Conservation (phyloP, 176 grass and related monocot genomes). For the Oryza officinalis region DNA sequence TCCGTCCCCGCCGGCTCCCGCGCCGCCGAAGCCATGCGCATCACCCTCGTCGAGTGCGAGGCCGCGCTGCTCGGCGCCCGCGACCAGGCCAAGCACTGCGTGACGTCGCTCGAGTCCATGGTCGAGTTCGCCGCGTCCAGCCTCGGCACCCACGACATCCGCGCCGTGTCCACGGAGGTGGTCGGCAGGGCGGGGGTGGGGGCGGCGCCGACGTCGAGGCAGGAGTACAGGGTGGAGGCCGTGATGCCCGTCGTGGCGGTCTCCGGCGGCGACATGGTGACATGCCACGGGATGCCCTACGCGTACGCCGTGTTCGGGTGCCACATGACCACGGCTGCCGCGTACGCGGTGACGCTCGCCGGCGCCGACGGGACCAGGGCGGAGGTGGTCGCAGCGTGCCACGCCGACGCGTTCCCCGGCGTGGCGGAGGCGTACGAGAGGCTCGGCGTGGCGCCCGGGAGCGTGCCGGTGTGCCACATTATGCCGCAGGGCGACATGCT, state of each 20-base stretch:
- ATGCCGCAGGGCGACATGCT: slow-evolving; percentile 43
- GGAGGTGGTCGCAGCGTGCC: slow-evolving; percentile 47
- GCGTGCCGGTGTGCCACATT: slow-evolving; percentile 56
- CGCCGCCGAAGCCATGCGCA: slow-evolving; percentile 19
- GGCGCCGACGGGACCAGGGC: slow-evolving; percentile 28
- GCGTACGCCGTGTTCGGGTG: slow-evolving; percentile 48
- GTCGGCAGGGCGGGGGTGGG: background rate
- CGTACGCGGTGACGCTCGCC: slow-evolving; percentile 32
- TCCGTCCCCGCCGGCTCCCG: slow-evolving; percentile 22
- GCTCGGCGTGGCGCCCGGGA: slow-evolving; percentile 38
- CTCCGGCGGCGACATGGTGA: slow-evolving; percentile 25
- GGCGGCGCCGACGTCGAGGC: slow-evolving; percentile 3
- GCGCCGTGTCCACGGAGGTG: slow-evolving; percentile 24
- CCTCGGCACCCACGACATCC: slow-evolving; percentile 33
- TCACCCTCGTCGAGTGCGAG: slow-evolving; percentile 50
- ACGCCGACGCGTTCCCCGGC: slow-evolving; percentile 41
- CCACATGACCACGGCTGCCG: slow-evolving; percentile 35
- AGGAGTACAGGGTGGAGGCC: slow-evolving; percentile 34
- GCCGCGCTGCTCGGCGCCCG: background rate
- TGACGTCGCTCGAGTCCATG: slow-evolving; percentile 54
- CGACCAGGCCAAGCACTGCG: slow-evolving; percentile 38
- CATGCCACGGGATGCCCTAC: slow-evolving; percentile 46
- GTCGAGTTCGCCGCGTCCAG: slow-evolving; percentile 36
- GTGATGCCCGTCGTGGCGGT: slow-evolving; percentile 25
- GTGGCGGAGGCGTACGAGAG: slow-evolving; percentile 31